A percentile compares a stretch with the other conserved stretches of the same genome.
Evolutionary conservation across 2,329 filamentous ascomycete species (phyloP).

Genomic region (Venturia aucupariae): DNA sequence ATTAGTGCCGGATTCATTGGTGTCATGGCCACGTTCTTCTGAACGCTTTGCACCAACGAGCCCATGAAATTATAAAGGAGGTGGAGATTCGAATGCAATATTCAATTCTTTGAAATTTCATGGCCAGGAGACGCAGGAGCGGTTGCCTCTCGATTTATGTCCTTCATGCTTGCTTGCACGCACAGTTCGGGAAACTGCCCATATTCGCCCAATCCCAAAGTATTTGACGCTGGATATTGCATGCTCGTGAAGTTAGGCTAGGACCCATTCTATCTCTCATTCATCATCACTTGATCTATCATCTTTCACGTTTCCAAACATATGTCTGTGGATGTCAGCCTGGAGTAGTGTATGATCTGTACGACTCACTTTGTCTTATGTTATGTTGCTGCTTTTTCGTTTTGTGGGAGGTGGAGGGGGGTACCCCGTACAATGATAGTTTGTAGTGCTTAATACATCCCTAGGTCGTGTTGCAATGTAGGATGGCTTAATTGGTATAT

Average conservation of each 20-base stretch:
- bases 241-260: constrained; percentile 1
- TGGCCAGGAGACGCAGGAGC: neutral
- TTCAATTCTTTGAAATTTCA: neutral
- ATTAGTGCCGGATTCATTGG: constrained; percentile 3
- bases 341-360: neutral
- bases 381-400: neutral
- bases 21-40: neutral
- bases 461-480: neutral
- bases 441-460: neutral
- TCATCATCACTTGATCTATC: neutral
- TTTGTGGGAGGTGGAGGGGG: neutral
- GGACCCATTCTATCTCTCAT: neutral
- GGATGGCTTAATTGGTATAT: neutral
- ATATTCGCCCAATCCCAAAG: neutral
- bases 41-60: neutral
- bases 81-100: constrained; percentile 2
- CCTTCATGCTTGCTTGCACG: neutral
- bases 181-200: neutral
- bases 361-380: neutral
- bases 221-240: neutral
- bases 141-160: neutral
- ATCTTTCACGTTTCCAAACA: neutral
- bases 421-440: neutral
- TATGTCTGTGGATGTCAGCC: neutral
- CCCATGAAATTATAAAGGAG: neutral